Evolutionary conservation across 306 rosid genomes (phyloP), one percentile per base, ranked within the genome.

Genomic region (Prunus salicina): DNA sequence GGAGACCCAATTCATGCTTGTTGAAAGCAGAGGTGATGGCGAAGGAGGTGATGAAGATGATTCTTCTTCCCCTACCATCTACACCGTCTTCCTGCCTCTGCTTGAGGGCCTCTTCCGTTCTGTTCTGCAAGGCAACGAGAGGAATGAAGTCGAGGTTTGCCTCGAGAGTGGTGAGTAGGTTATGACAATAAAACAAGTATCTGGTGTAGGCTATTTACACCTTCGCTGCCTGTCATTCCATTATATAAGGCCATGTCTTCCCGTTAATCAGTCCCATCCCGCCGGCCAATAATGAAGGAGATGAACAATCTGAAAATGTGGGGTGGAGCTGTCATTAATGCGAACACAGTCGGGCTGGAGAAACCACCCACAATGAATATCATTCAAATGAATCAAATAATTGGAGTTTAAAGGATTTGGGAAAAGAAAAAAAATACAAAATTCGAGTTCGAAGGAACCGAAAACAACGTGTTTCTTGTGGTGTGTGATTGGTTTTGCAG

Each of bases 1-100:
- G 51, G 99, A 96, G 89, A 96, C 99, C 13, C 99, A 96, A 38
- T 96, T 92, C 86, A 79, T 96, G 91, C 91, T 96, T 3, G 87
- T 96, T 67, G 99, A 96, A 85, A 89, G 89, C 85, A 83, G 90
- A 83, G 85, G 76, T n/a, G 78, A 47, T 25, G 69, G 46, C 3
- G 91, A 85, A 43, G 87, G 52, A 18, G 81, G 69, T 68, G 89
- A 84, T 20, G 80, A 51, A 8, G 88, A 81, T 20, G 85, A 88
- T 76, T 76, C 51, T 2, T 32, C 51, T 0, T 30, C 88, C 73
- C 84, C 89, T 0, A 88, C 75, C 76, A 81, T 92, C 75, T 96
- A 92, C 88, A 92, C 97, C 0, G 93, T 96, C 69, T 82, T 96
- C 85, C 97, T 96, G 63, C 99, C 99, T 81, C 97, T 96, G 61